Conservation (phyloP, 2,329 filamentous ascomycete genomes). For the Kalmusia sp. region DNA sequence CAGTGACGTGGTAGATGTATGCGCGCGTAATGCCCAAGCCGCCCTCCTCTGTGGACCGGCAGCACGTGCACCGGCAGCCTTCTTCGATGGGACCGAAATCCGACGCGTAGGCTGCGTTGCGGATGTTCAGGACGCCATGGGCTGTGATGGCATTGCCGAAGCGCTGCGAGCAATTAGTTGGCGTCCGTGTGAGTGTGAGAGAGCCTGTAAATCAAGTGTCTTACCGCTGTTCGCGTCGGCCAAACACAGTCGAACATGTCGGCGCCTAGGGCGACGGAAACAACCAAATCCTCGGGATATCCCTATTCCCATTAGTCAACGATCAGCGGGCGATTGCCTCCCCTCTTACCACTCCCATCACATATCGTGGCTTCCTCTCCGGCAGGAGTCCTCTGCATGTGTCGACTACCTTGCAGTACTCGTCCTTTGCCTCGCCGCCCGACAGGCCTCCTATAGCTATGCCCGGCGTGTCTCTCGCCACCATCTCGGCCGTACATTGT, state of each 20-base stretch:
- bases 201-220: no score
- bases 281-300: slow-evolving; percentile 93
- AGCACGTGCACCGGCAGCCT: slow-evolving; percentile 82
- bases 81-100: slow-evolving; percentile 87
- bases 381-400: slow-evolving; percentile 87
- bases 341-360: slow-evolving; percentile 88
- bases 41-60: slow-evolving; percentile 69
- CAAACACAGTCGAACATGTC: slow-evolving; percentile 99
- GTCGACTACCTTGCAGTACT: slow-evolving; percentile 89
- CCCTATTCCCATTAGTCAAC: slow-evolving; percentile 59
- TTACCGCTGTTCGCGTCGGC: slow-evolving; percentile 88
- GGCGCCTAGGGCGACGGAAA: slow-evolving; percentile 90
- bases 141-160: slow-evolving; percentile 94
- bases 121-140: slow-evolving; percentile 81
- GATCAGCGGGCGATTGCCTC: background rate
- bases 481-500: slow-evolving; percentile 86
- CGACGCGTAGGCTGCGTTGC: slow-evolving; percentile 74
- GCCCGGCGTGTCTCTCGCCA: slow-evolving; percentile 87
- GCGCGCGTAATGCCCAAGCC: slow-evolving; percentile 84
- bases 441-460: slow-evolving; percentile 96
- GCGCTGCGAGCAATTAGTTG: slow-evolving; percentile 56
- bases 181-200: no score
- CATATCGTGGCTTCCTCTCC: slow-evolving; percentile 92
- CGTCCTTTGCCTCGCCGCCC: slow-evolving; percentile 91
- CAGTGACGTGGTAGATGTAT: slow-evolving; percentile 88